Base-by-base conservation (phyloP, 1,139 yeast genomes). In the Pichia sp. region DNA sequence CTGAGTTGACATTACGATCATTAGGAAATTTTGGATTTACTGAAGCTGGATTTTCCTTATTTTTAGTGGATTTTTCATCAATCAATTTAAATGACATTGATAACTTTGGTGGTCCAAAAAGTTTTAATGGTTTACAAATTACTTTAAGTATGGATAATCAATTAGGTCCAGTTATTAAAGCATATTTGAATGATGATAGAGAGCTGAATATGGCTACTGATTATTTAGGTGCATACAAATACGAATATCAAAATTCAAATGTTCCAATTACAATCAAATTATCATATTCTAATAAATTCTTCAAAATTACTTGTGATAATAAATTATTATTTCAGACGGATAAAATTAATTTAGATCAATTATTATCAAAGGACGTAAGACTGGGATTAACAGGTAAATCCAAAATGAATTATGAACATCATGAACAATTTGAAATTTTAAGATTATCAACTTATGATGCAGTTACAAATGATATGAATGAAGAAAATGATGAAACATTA, bases 241-340 rank as follows among this genome's bases (percentile, higher is more conserved):
- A 60, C 47, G 69, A 68, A 29, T 85, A 77, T 61, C 83, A 84
- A 63, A 83, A 80, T 59, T 80, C 88, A 0, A 79, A 79, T 57
- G 86, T 84, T 9, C 93, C 95, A 10, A 72, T 79, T 42, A 83
- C 87, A 1, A 52, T 84, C n/a, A 77, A 90, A 67, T 60, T 85
- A 16, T 78, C 85, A 3, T 84, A 83, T 34, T 56, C 60, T 1
- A 75, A 81, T 36, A 58, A 60, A 5, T 64, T 65, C 28, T 70
- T 86, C 56, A 83, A 83, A 59, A 75, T 85, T 19, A 89, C 86
- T 59, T 68, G 84, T 45, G 89, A 86, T 64, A 86, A 86, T 63
- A 80, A 78, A 59, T 72, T 86, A 52, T 82, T 90, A 63, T 80
- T 85, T 68, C 82, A 81, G 63, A 83, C 90, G 0, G 76, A 79